A percentile compares a stretch with the other conserved stretches of the same genome.
Conservation (phyloP, 2,329 filamentous ascomycete species). For the Thielaviopsis ethacetica region DNA sequence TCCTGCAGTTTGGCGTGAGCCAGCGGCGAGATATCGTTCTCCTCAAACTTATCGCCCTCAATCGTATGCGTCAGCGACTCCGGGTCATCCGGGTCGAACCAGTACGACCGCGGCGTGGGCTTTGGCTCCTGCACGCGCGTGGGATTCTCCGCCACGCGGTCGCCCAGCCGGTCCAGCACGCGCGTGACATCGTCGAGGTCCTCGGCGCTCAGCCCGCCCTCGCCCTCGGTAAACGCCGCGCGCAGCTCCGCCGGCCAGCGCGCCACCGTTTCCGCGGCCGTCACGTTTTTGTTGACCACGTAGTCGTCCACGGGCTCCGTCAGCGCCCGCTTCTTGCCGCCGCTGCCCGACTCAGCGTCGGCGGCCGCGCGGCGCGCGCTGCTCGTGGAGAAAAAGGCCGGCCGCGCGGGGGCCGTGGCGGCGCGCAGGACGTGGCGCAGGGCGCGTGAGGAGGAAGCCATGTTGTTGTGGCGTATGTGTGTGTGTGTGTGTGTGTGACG, state of each 20-base stretch:
- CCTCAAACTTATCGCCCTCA: constrained; percentile 48
- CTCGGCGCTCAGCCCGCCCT: constrained; percentile 4
- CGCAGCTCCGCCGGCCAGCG: constrained; percentile 10
- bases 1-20: constrained; percentile 79
- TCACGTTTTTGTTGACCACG: constrained; percentile 7
- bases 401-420: background rate
- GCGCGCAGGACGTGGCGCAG: background rate
- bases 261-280: constrained; percentile 9
- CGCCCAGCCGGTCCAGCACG: constrained; percentile 13
- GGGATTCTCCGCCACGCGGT: constrained; percentile 12
- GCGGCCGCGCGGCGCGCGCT: background rate
- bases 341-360: background rate
- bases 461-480: background rate
- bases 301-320: constrained; percentile 5
- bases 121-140: constrained; percentile 12
- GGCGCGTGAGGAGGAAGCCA: constrained; percentile 3
- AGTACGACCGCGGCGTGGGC: constrained; percentile 26
- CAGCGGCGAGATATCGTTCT: constrained; percentile 69
- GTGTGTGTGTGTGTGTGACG: background rate
- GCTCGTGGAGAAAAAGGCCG: background rate
- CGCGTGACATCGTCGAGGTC: constrained; percentile 7
- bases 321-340: constrained; percentile 9
- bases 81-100: constrained; percentile 32
- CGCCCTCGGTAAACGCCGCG: constrained; percentile 5
- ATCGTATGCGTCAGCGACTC: constrained; percentile 33